These are phyloP conservation scores for Arthroderma sp. DNA, from an alignment of 2,329 filamentous ascomycete genomes.

Conservation along the genomic window DNA sequence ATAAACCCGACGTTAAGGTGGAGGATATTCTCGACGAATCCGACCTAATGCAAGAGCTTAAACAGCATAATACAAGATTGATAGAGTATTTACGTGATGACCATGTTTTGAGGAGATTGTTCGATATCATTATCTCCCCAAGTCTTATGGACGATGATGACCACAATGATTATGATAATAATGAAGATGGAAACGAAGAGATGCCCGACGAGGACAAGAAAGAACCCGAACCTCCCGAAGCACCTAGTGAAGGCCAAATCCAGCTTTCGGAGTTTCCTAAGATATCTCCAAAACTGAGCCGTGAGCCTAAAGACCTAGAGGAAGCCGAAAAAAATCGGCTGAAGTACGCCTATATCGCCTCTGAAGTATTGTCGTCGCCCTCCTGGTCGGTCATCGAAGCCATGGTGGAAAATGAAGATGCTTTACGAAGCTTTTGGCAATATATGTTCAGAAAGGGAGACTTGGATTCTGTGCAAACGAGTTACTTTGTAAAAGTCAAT, in stretches of 20 bases:
- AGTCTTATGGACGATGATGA: conserved; percentile 41
- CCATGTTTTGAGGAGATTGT: conserved; percentile 66
- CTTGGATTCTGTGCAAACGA: conserved; percentile 83
- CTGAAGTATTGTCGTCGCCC: conserved; percentile 86
- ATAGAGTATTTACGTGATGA: conserved; percentile 92
- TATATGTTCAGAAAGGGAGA: conserved; percentile 76
- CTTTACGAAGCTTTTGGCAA: conserved; percentile 77
- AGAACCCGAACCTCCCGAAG: conserved; percentile 28
- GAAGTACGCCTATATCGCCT: conserved; percentile 86
- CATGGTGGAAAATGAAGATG: conserved; percentile 68
- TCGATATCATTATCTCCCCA: conserved; percentile 84
- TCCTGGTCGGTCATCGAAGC: conserved; percentile 95
- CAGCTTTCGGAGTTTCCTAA: conserved; percentile 39
- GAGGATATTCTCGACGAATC: conserved; percentile 94
- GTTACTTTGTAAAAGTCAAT: conserved; percentile 98
- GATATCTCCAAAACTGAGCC: conserved; percentile 12
- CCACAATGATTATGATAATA: conserved; percentile 33
- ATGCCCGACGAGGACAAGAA: conserved; percentile 19
- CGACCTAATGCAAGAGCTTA: conserved; percentile 92
- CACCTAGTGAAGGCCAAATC: conserved; percentile 27
- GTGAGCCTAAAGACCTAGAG: conserved; percentile 42
- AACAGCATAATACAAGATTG: conserved; percentile 94
- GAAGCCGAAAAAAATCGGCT: conserved; percentile 83
- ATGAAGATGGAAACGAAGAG: conserved; percentile 23
- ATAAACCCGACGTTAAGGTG: conserved; percentile 85